phyloP scores from a whole-genome alignment of 805 yeast genomes.

The Pichia occidentalis region DNA sequence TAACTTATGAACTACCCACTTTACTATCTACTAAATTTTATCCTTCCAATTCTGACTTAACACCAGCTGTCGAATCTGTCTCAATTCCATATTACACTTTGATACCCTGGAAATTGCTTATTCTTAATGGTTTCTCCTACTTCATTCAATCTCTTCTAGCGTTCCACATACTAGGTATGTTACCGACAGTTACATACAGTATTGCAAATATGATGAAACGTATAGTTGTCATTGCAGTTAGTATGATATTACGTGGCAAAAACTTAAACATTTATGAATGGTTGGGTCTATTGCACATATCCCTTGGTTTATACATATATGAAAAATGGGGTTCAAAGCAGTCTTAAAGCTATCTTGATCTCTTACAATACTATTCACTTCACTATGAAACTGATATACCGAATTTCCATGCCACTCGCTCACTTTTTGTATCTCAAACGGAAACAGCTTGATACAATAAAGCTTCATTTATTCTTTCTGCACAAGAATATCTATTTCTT shows the following conservation, averaged over 20 bases:
- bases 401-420: too few species aligned
- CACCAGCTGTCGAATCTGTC: constrained; percentile 1
- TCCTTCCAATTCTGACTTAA: constrained; percentile 9
- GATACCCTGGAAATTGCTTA: constrained; percentile 42
- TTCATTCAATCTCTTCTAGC: constrained; percentile 76
- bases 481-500: too few species aligned
- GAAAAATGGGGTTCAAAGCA: constrained; percentile 47
- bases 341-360: constrained; percentile 5
- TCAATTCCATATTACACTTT: constrained; percentile 13
- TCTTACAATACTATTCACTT: background rate
- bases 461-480: too few species aligned
- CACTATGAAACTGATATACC: too few species aligned
- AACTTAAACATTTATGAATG: constrained; percentile 40
- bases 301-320: constrained; percentile 52
- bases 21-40: constrained; percentile 11
- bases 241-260: constrained; percentile 59
- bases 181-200: constrained; percentile 80
- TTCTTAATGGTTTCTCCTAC: constrained; percentile 69
- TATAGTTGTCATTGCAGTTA: constrained; percentile 73
- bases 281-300: constrained; percentile 45
- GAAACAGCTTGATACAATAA: too few species aligned
- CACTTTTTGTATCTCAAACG: too few species aligned
- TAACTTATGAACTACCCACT: constrained; percentile 50
- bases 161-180: constrained; percentile 70
- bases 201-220: constrained; percentile 85